Conservation (phyloP, 306 rosid species). For the Lathyrus oleraceus region DNA sequence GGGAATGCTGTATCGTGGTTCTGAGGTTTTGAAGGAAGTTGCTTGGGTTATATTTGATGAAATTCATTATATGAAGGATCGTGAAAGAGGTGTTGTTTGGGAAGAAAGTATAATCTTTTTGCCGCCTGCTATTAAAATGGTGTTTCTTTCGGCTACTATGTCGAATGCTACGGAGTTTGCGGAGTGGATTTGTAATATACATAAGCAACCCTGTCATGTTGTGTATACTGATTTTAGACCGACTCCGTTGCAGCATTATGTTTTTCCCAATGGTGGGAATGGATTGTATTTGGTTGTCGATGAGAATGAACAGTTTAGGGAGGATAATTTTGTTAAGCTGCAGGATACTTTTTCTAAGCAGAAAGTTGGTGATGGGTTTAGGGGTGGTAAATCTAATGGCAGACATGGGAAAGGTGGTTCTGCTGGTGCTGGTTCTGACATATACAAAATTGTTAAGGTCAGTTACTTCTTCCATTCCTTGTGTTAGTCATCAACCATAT, state of each 20-base stretch:
- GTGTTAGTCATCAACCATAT: neutral
- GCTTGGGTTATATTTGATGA: slow-evolving; percentile 97
- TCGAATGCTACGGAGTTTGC: slow-evolving; percentile 96
- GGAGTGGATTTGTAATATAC: slow-evolving; percentile 90
- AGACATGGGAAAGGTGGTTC: slow-evolving; percentile 63
- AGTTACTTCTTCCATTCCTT: neutral
- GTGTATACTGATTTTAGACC: slow-evolving; percentile 96
- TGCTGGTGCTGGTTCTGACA: slow-evolving; percentile 81
- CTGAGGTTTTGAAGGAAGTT: slow-evolving; percentile 88
- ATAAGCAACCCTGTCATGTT: slow-evolving; percentile 93
- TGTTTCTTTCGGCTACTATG: slow-evolving; percentile 92
- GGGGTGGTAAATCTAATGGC: slow-evolving; percentile 57
- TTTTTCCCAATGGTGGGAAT: slow-evolving; percentile 72
- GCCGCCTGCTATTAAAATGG: slow-evolving; percentile 94
- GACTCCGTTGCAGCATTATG: slow-evolving; percentile 90
- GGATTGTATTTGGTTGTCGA: slow-evolving; percentile 91
- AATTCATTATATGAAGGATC: slow-evolving; percentile 94
- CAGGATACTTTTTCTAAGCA: slow-evolving; percentile 71
- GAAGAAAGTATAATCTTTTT: slow-evolving; percentile 95
- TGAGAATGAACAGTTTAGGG: slow-evolving; percentile 82
- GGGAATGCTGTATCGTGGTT: slow-evolving; percentile 94
- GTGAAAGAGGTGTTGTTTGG: slow-evolving; percentile 98
- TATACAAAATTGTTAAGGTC: slow-evolving; percentile 93
- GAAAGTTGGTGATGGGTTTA: slow-evolving; percentile 52
- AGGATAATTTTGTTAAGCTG: slow-evolving; percentile 74